A percentile compares a stretch with the other conserved stretches of the same genome.
Evolutionary conservation across 1,284 basidiomycete genomes (phyloP).

Genomic region (Sphagnurus paluster): DNA sequence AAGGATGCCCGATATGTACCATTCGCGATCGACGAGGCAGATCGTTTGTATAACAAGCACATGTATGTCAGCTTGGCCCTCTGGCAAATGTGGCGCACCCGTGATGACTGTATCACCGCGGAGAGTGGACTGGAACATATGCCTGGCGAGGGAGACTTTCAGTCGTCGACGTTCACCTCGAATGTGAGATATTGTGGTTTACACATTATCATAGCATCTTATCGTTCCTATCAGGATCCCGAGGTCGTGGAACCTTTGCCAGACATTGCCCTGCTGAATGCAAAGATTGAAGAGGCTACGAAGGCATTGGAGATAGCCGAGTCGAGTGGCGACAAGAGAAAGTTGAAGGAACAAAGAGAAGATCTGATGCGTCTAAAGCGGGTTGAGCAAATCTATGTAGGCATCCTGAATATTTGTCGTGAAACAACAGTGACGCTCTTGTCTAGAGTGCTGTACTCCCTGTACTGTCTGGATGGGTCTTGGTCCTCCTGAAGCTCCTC

Average conservation of each 20-base stretch:
- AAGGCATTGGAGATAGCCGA: constrained; percentile 57
- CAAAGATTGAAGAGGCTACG: constrained; percentile 69
- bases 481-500: constrained; percentile 87
- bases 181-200: constrained; percentile 34
- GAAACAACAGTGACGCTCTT: neutral
- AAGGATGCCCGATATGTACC: constrained; percentile 76
- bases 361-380: constrained; percentile 84
- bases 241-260: constrained; percentile 62
- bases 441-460: constrained; percentile 77
- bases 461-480: constrained; percentile 82
- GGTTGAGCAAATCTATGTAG: constrained; percentile 89
- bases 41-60: constrained; percentile 86
- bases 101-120: constrained; percentile 92
- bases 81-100: constrained; percentile 92
- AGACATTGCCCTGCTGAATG: constrained; percentile 70
- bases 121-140: constrained; percentile 89
- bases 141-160: constrained; percentile 60
- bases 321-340: constrained; percentile 55
- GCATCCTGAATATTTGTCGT: constrained; percentile 25
- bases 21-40: constrained; percentile 94
- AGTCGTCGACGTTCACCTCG: constrained; percentile 46
- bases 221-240: constrained; percentile 43
- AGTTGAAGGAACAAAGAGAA: constrained; percentile 67
- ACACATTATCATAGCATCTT: neutral
- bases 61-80: constrained; percentile 89